Evolutionary conservation across 202 grass and related monocot species (phyloP), one percentile per base, ranked within the genome.

Genomic region (Dendrocalamus latiflorus): DNA sequence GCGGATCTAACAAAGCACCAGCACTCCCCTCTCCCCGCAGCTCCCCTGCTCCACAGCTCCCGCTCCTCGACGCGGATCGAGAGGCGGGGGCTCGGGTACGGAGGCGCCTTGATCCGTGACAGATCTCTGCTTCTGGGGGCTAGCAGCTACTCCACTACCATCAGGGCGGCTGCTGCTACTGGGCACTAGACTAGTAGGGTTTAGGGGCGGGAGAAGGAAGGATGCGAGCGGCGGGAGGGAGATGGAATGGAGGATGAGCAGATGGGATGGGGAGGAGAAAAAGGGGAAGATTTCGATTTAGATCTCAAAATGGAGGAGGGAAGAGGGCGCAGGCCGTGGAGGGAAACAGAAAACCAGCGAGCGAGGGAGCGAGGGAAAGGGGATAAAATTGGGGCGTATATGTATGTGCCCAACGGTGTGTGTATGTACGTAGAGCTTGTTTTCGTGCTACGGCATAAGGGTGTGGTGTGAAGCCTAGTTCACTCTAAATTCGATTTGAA

Each of bases 271-370:
- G 60, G 25, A 9, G 14, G 26, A 79, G 43, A 72, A 75, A 62
- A 72, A 58, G 36, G 38, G 67, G 41, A 3, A 0, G 34, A 17
- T 59, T 81, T 3, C 53, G 77, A 56, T 73, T 86, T 78, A 81
- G 83, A 86, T 86, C 72, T 90, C 73, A 78, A 90, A 86, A 86
- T 79, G 73, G 79, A 48, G 77, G 85, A 75, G 70, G 77, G 77
- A 69, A 81, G 60, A 20, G 8, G n/a, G n/a, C n/a, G n/a, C n/a
- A n/a, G n/a, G n/a, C n/a, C n/a, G n/a, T n/a, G n/a, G n/a, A n/a
- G n/a, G 88, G 88, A 90, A 86, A 83, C 79, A 57, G 73, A 78
- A 84, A 89, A 68, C 47, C 59, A n/a, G n/a, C n/a, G n/a, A n/a
- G n/a, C n/a, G n/a, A n/a, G n/a, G n/a, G n/a, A 7, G 73, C 79